Base-by-base conservation (phyloP, 257 asterid species). In the Buddleja alternifolia region DNA sequence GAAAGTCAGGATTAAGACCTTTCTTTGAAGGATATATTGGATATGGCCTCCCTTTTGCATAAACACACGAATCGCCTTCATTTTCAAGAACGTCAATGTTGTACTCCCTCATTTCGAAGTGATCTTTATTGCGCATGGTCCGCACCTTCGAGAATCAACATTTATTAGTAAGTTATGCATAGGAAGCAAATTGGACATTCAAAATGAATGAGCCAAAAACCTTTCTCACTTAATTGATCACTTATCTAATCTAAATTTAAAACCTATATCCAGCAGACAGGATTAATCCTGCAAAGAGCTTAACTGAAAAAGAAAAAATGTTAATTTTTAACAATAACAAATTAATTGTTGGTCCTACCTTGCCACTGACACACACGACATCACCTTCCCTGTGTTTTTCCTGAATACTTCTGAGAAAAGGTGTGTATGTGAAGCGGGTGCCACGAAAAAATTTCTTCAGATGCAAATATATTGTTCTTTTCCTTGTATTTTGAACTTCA, bases 361-460 rank as follows among this genome's bases (percentile, higher is more conserved):
- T 93, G 77, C 99, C 99, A 78, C 97, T 90, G 75, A 93, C 91
- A 59, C 99, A 90, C 45, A 93, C 94, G 50, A 80, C 57, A 78
- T 93, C 96, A 67, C 96, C 97, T 70, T 82, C 91, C 75, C 57
- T 87, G 77, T 93, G 82, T 86, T 90, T 93, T 72, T 74, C 97
- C 80, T 87, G 86, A 61, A 93, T 78, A 74, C 90, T 84, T 83
- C 53, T 85, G 69, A 93, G 99, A 78, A 93, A 90, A 70, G 95
- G 92, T 42, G 69, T 58, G 77, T 60, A 77, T 63, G 97, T 88
- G 81, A 90, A 93, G 63, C 99, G 99, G 44, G 90, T 69, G 45
- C 99, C 99, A 63, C 99, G 94, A 57, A 90, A 93, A 83, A 85
- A 93, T 65, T 85, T 87, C 85, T 93, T 93, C 83, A 93, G 87